phyloP scores from a whole-genome alignment of 2,329 filamentous ascomycete species.

The Hymenoscyphus albidus region DNA sequence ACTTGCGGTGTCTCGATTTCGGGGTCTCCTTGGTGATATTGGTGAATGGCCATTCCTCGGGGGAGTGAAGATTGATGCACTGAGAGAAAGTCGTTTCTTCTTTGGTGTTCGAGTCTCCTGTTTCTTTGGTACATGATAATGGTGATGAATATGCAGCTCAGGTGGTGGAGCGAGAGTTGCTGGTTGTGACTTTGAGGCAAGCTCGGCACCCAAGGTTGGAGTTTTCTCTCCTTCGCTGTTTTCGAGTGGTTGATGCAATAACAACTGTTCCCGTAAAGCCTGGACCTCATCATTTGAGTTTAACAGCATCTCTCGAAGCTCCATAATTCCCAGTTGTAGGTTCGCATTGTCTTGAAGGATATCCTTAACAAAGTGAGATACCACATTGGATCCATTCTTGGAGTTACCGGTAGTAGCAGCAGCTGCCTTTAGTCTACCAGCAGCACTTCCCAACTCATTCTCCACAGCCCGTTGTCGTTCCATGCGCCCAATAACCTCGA shows the following conservation, averaged over 20 bases:
- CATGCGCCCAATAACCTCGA: slow-evolving; percentile 76
- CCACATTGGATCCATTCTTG: slow-evolving; percentile 62
- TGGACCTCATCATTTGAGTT: slow-evolving; percentile 95
- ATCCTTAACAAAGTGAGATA: slow-evolving; percentile 95
- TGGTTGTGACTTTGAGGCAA: slow-evolving; percentile 46
- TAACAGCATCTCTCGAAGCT: slow-evolving; percentile 84
- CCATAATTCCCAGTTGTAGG: slow-evolving; percentile 84
- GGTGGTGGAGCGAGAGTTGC: slow-evolving; percentile 41
- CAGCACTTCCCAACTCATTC: slow-evolving; percentile 73
- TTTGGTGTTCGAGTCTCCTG: slow-evolving; percentile 60
- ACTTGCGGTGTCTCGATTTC: slow-evolving; percentile 40
- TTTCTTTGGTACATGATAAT: slow-evolving; percentile 73
- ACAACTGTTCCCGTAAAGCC: slow-evolving; percentile 73
- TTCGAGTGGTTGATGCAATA: slow-evolving; percentile 69
- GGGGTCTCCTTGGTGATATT: slow-evolving; percentile 34
- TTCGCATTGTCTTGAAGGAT: slow-evolving; percentile 94
- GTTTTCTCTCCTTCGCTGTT: slow-evolving; percentile 35
- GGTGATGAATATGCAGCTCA: slow-evolving; percentile 89
- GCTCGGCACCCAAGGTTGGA: slow-evolving; percentile 66
- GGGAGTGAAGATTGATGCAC: slow-evolving; percentile 59
- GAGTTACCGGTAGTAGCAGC: slow-evolving; percentile 55
- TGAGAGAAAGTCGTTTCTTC: slow-evolving; percentile 67
- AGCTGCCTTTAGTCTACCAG: slow-evolving; percentile 75
- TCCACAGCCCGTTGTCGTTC: slow-evolving; percentile 80
- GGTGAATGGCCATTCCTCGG: slow-evolving; percentile 35